Conservation (phyloP, 2,329 filamentous ascomycete species). For the Ceratocystis diversiconidia region DNA sequence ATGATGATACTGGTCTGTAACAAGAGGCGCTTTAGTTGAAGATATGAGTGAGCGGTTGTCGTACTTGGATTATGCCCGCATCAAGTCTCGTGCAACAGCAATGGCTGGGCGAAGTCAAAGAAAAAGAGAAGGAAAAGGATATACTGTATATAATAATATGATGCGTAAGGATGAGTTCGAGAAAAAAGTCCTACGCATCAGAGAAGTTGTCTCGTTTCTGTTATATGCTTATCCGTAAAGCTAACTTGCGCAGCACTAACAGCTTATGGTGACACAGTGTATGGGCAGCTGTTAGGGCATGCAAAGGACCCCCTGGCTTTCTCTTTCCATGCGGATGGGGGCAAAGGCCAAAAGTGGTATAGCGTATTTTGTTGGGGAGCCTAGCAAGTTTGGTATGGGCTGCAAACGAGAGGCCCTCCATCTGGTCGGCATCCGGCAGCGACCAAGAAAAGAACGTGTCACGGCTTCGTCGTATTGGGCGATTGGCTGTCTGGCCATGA, state of each 20-base stretch:
- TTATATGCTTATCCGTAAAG: background rate
- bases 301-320: background rate
- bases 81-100: background rate
- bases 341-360: background rate
- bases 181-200: background rate
- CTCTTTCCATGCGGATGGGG: background rate
- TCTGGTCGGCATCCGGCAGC: background rate
- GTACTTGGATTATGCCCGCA: background rate
- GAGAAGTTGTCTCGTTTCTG: background rate
- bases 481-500: background rate
- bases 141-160: background rate
- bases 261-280: background rate
- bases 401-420: background rate
- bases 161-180: background rate
- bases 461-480: background rate
- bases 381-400: background rate
- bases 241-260: slow-evolving; percentile 3
- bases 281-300: background rate
- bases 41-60: background rate
- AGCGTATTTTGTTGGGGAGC: background rate
- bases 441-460: background rate
- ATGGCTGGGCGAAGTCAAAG: background rate
- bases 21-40: background rate
- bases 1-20: slow-evolving; percentile 15
- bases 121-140: background rate